These are phyloP conservation scores for Medicago truncatula DNA, from an alignment of 306 rosid genomes.

Conservation along the genomic window DNA sequence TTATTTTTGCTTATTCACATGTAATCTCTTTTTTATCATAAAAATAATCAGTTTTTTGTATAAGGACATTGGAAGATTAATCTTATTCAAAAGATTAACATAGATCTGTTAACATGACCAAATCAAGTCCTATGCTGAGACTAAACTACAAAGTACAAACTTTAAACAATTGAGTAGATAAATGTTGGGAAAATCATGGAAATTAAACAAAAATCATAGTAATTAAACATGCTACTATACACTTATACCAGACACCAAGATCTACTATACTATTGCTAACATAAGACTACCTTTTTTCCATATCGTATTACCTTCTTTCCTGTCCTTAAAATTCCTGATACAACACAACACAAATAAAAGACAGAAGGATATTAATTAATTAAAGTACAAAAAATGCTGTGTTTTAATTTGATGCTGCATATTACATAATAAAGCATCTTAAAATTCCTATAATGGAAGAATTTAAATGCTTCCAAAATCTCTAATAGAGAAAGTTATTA, in stretches of 20 bases:
- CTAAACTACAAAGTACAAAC: not conserved
- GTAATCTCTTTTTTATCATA: no score
- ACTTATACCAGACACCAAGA: not conserved
- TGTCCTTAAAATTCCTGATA: not conserved
- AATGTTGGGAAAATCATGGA: not conserved
- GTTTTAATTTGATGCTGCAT: not conserved
- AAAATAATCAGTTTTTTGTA: no score
- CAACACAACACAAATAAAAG: not conserved
- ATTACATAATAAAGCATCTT: slow-evolving; percentile 37
- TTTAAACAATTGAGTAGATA: not conserved
- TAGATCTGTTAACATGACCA: not conserved
- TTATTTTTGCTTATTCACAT: no score
- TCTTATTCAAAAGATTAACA: no score
- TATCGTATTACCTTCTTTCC: not conserved
- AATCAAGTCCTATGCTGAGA: not conserved
- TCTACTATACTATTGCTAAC: not conserved
- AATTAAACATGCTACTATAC: not conserved
- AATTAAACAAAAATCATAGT: not conserved
- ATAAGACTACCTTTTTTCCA: not conserved
- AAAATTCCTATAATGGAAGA: slow-evolving; percentile 34
- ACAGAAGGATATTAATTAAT: not conserved
- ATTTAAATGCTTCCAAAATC: slow-evolving; percentile 74
- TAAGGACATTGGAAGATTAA: no score
- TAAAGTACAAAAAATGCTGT: not conserved
- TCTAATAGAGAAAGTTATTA: slow-evolving; percentile 73